These are phyloP conservation scores for Hymenoscyphus linearis DNA, from an alignment of 2,329 filamentous ascomycete species.

Conservation along the genomic window DNA sequence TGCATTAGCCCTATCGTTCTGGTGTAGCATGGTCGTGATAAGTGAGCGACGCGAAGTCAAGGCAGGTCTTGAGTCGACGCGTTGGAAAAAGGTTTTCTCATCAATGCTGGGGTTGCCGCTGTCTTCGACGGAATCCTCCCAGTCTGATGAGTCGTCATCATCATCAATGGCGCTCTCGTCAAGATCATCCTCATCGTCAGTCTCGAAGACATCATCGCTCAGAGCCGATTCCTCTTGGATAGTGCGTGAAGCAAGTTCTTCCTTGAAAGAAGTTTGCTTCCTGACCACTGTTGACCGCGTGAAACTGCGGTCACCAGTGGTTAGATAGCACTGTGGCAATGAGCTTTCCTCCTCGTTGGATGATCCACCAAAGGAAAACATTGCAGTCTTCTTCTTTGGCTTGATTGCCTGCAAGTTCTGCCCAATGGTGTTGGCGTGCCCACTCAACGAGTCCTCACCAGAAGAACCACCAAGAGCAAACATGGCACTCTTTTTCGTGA, in stretches of 20 bases:
- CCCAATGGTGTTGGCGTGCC: slow-evolving; percentile 27
- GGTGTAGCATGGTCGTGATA: slow-evolving; percentile 82
- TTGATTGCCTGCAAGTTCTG: slow-evolving; percentile 20
- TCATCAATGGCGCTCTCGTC: slow-evolving; percentile 81
- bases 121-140: slow-evolving; percentile 67
- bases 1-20: slow-evolving; percentile 65
- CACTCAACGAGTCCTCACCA: slow-evolving; percentile 33
- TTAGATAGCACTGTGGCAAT: slow-evolving; percentile 44
- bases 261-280: slow-evolving; percentile 79
- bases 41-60: slow-evolving; percentile 81
- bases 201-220: slow-evolving; percentile 51
- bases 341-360: slow-evolving; percentile 83
- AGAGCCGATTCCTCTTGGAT: slow-evolving; percentile 53
- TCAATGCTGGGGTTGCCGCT: slow-evolving; percentile 80
- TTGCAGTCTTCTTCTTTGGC: slow-evolving; percentile 49
- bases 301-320: slow-evolving; percentile 50
- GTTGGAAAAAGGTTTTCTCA: slow-evolving; percentile 76
- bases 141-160: slow-evolving; percentile 53
- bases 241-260: slow-evolving; percentile 64
- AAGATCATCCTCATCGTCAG: slow-evolving; percentile 61
- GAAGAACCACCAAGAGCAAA: slow-evolving; percentile 42
- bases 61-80: slow-evolving; percentile 83
- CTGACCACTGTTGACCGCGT: slow-evolving; percentile 45
- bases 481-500: slow-evolving; percentile 54
- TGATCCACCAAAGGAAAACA: slow-evolving; percentile 71